Base-by-base conservation (phyloP, 1,284 basidiomycete species). In the Austroboletus niveus region DNA sequence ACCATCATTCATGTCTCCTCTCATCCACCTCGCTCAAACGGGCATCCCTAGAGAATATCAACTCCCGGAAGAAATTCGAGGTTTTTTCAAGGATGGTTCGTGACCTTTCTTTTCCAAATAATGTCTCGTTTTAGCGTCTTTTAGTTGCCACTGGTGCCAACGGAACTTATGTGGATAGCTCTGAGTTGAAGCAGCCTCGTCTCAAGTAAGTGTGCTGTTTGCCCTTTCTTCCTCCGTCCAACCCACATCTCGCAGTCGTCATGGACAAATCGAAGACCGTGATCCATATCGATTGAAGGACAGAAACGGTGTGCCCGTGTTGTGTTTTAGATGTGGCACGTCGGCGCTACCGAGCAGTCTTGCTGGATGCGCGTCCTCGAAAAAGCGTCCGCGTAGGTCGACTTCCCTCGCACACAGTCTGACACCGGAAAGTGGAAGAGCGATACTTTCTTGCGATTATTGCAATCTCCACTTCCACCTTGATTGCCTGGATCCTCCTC, bases 391-490 rank as follows among this genome's bases (percentile, higher is more conserved):
- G 29, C 75, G 82, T 59, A 72, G 78, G 56, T 75, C 75, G 29
- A 70, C 72, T 8, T 72, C 73, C 17, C 71, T 72, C 57, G 61
- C 67, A 36, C 57, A 55, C 27, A 59, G 64, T 45, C 57, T 62
- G 53, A 70, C 71, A 39, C 70, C 75, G 22, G 83, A 85, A 53
- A 70, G 74, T 45, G 85, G 85, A 73, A 82, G 77, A 64, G 75
- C 77, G 58, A 94, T 98, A 45, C 77, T 98, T 56, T 92, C 92
- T 34, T 99, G 96, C 71, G 97, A 99, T 73, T 94, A 95, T 66
- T 99, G 97, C 72, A 79, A 81, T 52, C 79, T 96, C 51, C 91
- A 96, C 69, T 99, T 96, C 92, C 96, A 99, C 69, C 80, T 98
- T 50, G 96, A 99, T 69, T 99, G 96, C 65, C 76, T 99, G 32